Evolutionary conservation across 139 green algal genomes (phyloP).

Genomic region (Chlamydomonas incerta): DNA sequence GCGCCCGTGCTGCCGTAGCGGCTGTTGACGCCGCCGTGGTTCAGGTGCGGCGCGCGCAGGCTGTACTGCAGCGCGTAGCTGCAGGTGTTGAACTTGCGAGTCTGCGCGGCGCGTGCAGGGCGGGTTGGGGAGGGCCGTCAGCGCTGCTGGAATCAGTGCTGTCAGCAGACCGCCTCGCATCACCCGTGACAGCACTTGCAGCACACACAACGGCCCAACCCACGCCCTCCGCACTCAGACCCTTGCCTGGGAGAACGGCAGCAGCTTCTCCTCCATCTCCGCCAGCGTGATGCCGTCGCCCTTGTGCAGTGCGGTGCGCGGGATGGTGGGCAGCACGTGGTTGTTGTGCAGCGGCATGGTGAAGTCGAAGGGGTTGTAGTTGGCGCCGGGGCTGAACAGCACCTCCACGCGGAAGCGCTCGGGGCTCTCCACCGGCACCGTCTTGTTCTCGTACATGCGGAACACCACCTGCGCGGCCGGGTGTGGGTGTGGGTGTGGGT

Average conservation of each 20-base stretch:
- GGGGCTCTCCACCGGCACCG: constrained; percentile 63
- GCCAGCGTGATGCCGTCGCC: constrained; percentile 43
- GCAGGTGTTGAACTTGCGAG: constrained; percentile 45
- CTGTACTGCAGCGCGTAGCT: constrained; percentile 49
- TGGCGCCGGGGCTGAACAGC: constrained; percentile 81
- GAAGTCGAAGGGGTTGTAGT: constrained; percentile 67
- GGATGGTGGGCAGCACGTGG: constrained; percentile 48
- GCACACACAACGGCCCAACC: no score
- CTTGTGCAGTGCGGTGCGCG: constrained; percentile 26
- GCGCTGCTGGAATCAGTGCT: no score
- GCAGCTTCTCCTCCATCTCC: constrained; percentile 57
- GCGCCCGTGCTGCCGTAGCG: constrained; percentile 21
- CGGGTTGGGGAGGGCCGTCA: no score
- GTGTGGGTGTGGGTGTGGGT: no score
- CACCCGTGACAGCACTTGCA: no score
- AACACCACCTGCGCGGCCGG: constrained; percentile 92
- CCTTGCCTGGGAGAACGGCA: constrained; percentile 44
- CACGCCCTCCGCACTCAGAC: no score
- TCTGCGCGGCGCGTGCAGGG: constrained; percentile 18
- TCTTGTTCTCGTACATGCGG: constrained; percentile 95
- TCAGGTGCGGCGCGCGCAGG: constrained; percentile 29
- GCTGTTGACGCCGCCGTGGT: not conserved
- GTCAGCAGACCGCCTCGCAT: no score
- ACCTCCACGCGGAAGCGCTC: constrained; percentile 91
- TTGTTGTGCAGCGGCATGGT: not conserved